Evolutionary conservation across 306 rosid species (phyloP), one percentile per base, ranked within the genome.

Genomic region (Geum urbanum): DNA sequence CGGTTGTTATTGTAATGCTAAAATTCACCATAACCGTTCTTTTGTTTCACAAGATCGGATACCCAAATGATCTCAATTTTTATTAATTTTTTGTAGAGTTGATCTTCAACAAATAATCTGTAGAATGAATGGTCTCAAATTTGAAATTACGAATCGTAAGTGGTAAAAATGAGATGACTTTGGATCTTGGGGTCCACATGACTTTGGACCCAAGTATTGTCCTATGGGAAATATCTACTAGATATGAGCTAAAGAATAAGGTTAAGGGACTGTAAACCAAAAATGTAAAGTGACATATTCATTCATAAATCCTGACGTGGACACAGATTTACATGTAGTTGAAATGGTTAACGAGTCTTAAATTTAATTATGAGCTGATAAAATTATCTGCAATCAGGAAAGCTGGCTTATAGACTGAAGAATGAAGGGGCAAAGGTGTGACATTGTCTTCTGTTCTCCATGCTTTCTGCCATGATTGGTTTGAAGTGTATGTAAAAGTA

Each of bases 341-440:
- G 12, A 64, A 3, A 8, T 48, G 2, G 4, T 65, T 12, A 2
- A 41, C 24, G 19, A 27, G 22, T 35, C 50, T 2, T 64, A 24
- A 40, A 6, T 48, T 50, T 19, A 69, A 80, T 46, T 46, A 64
- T 52, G 7, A 75, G 77, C 60, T 76, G 75, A 82, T 82, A 56
- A 71, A 32, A 63, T 66, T 79, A 12, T 71, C 74, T 46, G 50
- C 66, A 65, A 83, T 85, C 89, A 94, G 99, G 97, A 81, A 94
- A 94, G 81, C 86, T 91, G 87, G 99, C 99, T 63, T 77, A 87
- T 74, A 88, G 92, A 79, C 78, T 94, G 81, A 94, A 91, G 86
- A 90, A 83, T 32, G 99, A 82, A 76, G 99, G 99, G 72, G 95
- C 84, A 47, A 90, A 91, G 92, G 97, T 94, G 81, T 80, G 86